phyloP scores from a whole-genome alignment of 2,329 filamentous ascomycete genomes.

The Penicillium sp. region DNA sequence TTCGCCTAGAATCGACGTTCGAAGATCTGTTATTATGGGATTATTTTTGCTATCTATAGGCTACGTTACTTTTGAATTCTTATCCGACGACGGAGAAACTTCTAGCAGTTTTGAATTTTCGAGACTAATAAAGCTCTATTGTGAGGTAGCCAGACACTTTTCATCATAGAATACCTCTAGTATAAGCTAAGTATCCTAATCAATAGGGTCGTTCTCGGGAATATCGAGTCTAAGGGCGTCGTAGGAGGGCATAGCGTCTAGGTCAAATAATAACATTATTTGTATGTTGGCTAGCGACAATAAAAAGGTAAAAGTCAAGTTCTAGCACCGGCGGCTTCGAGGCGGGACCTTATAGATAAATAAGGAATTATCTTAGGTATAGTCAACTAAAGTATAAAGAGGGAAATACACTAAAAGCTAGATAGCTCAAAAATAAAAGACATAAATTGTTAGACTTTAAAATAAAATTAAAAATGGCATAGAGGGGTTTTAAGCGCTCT shows the following conservation, averaged over 20 bases:
- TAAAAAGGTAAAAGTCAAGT: neutral
- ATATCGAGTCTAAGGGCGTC: neutral
- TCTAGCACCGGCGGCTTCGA: neutral
- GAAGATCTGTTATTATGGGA: neutral
- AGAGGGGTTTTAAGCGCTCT: neutral
- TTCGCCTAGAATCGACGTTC: neutral
- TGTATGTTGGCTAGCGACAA: neutral
- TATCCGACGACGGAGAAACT: neutral
- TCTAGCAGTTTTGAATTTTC: slow-evolving; percentile 1
- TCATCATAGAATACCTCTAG: slow-evolving; percentile 1
- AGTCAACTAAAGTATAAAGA: slow-evolving; percentile 2
- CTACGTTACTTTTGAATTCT: neutral
- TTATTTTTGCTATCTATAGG: neutral
- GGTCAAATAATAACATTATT: neutral
- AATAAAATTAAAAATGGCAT: neutral
- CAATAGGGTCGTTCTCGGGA: slow-evolving; percentile 2
- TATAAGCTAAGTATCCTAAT: slow-evolving; percentile 1
- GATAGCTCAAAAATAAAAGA: neutral
- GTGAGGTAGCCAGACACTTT: neutral
- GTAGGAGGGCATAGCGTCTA: neutral
- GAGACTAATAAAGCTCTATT: neutral
- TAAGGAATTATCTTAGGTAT: neutral
- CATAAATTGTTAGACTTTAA: too few species aligned
- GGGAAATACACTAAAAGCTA: neutral
- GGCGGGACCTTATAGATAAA: neutral